phyloP scores from a whole-genome alignment of 2,329 filamentous ascomycete species.

The Arthrobotrys entomopaga region DNA sequence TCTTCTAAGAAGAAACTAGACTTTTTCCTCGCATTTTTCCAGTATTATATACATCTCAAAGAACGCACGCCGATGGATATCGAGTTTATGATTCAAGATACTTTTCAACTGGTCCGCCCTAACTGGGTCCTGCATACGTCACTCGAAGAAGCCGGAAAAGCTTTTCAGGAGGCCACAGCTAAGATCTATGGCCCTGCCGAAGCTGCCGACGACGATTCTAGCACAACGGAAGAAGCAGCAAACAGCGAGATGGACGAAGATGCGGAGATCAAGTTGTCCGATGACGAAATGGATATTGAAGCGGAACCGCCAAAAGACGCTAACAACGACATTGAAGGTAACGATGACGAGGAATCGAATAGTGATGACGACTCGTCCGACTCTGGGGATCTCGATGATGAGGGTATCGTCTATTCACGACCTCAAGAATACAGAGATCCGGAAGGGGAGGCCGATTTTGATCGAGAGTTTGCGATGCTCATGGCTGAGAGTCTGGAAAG shows the following conservation, averaged over 20 bases:
- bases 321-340: constrained; percentile 60
- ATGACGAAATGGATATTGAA: constrained; percentile 64
- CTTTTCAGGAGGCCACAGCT: constrained; percentile 86
- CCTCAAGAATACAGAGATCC: constrained; percentile 91
- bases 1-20: constrained; percentile 96
- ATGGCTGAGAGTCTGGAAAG: constrained; percentile 98
- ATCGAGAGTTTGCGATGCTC: constrained; percentile 96
- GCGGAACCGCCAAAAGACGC: constrained; percentile 63
- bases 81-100: constrained; percentile 95
- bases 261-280: constrained; percentile 65
- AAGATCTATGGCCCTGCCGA: constrained; percentile 87
- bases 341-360: constrained; percentile 65
- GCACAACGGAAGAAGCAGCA: constrained; percentile 69
- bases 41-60: constrained; percentile 95
- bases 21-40: constrained; percentile 95
- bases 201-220: constrained; percentile 73
- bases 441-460: constrained; percentile 95
- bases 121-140: constrained; percentile 89
- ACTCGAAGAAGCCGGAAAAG: constrained; percentile 81
- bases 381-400: constrained; percentile 74
- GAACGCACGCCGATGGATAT: constrained; percentile 93
- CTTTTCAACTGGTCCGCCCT: constrained; percentile 82
- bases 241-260: constrained; percentile 73
- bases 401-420: constrained; percentile 89
- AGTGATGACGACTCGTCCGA: constrained; percentile 67